Evolutionary conservation across 2,329 filamentous ascomycete species (phyloP).

Genomic region (Botryosphaeria dothidea): DNA sequence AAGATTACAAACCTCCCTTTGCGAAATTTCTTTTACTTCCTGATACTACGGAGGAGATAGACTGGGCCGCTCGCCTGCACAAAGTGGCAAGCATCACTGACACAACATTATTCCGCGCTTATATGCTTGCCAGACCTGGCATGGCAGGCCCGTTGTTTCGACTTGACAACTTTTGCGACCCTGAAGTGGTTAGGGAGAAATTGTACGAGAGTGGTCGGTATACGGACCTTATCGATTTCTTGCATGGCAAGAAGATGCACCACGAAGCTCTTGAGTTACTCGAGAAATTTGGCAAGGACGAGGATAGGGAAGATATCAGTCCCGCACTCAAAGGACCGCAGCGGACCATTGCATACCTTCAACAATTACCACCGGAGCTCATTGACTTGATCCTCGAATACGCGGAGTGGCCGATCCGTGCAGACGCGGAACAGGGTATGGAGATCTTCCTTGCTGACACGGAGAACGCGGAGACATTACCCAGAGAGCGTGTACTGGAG

Average conservation of each 20-base stretch:
- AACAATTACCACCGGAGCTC: slow-evolving; percentile 80
- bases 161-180: slow-evolving; percentile 95
- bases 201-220: slow-evolving; percentile 86
- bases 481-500: slow-evolving; percentile 70
- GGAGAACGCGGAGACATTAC: slow-evolving; percentile 89
- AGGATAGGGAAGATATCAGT: slow-evolving; percentile 46
- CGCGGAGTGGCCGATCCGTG: slow-evolving; percentile 79
- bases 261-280: slow-evolving; percentile 81
- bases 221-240: slow-evolving; percentile 94
- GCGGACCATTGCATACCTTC: slow-evolving; percentile 85
- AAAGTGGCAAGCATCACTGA: slow-evolving; percentile 83
- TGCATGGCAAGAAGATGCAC: slow-evolving; percentile 93
- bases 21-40: slow-evolving; percentile 41
- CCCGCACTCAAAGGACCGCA: slow-evolving; percentile 74
- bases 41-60: slow-evolving; percentile 42
- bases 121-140: slow-evolving; percentile 88
- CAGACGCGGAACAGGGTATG: slow-evolving; percentile 76
- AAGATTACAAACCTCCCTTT: slow-evolving; percentile 44
- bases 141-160: slow-evolving; percentile 89
- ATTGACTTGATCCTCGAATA: slow-evolving; percentile 92
- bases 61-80: slow-evolving; percentile 71
- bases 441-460: slow-evolving; percentile 92
- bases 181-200: slow-evolving; percentile 90
- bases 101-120: slow-evolving; percentile 89
- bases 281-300: slow-evolving; percentile 70